Conservation (phyloP, 371 early-diverging fungal genomes). For the Smittium culicis region DNA sequence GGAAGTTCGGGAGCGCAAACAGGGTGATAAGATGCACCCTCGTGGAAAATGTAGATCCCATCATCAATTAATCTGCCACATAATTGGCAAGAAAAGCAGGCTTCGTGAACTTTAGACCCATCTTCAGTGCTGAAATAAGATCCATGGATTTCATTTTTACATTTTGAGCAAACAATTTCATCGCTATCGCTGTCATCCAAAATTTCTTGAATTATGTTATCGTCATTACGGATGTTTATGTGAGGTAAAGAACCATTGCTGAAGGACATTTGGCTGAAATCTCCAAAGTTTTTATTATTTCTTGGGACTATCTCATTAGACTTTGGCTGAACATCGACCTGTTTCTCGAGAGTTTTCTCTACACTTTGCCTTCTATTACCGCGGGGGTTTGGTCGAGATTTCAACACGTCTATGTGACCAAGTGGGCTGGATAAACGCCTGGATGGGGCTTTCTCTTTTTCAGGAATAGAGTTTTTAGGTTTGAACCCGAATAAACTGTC, state of each 20-base stretch:
- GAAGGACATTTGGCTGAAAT: not conserved
- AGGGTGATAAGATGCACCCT: constrained; percentile 25
- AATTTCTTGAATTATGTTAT: not conserved
- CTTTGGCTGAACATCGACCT: not conserved
- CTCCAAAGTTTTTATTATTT: not conserved
- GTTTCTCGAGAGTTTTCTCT: not conserved
- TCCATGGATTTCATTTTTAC: constrained; percentile 21
- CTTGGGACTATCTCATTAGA: not conserved
- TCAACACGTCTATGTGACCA: not conserved
- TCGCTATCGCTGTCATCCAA: not conserved
- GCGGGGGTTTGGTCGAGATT: not conserved
- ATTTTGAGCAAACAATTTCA: constrained; percentile 24
- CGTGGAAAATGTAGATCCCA: constrained; percentile 32
- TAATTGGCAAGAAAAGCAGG: constrained; percentile 30
- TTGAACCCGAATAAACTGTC: not conserved
- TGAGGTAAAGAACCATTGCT: not conserved
- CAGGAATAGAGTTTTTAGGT: not conserved
- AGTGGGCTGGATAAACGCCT: not conserved
- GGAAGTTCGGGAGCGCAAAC: constrained; percentile 29
- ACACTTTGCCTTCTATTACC: not conserved
- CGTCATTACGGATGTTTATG: not conserved
- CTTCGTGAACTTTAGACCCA: constrained; percentile 31
- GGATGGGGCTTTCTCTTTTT: not conserved
- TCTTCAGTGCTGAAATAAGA: constrained; percentile 33
- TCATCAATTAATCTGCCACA: constrained; percentile 29